These are phyloP conservation scores for Thermomucor indicae-seudaticae DNA, from an alignment of 371 early-diverging fungal genomes.

Conservation along the genomic window DNA sequence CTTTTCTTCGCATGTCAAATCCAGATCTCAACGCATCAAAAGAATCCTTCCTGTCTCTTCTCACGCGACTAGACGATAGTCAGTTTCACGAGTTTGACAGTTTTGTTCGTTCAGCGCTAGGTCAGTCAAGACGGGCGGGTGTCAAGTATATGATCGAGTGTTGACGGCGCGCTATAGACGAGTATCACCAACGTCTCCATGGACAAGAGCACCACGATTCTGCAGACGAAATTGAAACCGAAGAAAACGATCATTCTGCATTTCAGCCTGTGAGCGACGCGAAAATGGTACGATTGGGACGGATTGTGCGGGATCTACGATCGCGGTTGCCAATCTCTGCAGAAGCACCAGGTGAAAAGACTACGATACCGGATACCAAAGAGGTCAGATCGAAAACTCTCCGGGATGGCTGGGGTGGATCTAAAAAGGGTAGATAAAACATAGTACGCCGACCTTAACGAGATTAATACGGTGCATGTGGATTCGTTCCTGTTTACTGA, in stretches of 20 bases:
- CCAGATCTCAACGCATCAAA: constrained; percentile 47
- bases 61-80: constrained; percentile 44
- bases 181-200: constrained; percentile 36
- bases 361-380: constrained; percentile 46
- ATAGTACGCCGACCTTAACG: constrained; percentile 52
- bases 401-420: too few relatives aligned
- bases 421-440: too few relatives aligned
- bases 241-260: constrained; percentile 17
- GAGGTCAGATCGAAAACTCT: constrained; percentile 35
- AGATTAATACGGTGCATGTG: constrained; percentile 60
- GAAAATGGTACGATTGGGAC: constrained; percentile 37
- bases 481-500: constrained; percentile 63
- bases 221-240: constrained; percentile 16
- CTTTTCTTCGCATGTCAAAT: too few relatives aligned
- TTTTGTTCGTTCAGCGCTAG: constrained; percentile 52
- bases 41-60: constrained; percentile 47
- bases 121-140: too few relatives aligned
- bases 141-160: not conserved
- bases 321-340: constrained; percentile 52
- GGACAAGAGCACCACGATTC: constrained; percentile 16
- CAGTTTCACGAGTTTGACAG: constrained; percentile 51
- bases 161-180: constrained; percentile 20
- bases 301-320: constrained; percentile 56
- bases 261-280: constrained; percentile 40
- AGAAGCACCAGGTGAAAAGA: constrained; percentile 59